Conservation (phyloP, 2,329 filamentous ascomycete genomes). For the Botrytis fabae region DNA sequence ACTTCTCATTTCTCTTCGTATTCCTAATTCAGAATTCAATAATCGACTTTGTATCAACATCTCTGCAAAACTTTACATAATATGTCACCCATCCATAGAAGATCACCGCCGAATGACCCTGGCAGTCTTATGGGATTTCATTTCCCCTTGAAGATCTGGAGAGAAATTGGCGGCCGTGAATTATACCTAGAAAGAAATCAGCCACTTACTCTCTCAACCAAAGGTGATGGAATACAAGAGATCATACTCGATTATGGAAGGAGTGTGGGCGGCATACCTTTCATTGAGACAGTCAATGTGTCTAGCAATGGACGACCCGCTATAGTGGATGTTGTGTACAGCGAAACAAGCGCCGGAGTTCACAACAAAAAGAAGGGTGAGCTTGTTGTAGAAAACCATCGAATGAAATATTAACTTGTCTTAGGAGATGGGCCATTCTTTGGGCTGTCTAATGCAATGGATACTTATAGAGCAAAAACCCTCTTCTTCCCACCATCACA, state of each 20-base stretch:
- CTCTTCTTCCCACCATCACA: conserved; percentile 26
- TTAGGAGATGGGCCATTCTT: conserved; percentile 35
- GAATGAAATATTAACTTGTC: conserved; percentile 13
- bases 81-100: conserved; percentile 3
- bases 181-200: not conserved
- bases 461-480: conserved; percentile 30
- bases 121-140: conserved; percentile 9
- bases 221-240: conserved; percentile 23
- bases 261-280: conserved; percentile 31
- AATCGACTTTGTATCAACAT: not conserved
- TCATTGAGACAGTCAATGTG: conserved; percentile 27
- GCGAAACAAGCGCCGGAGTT: conserved; percentile 31
- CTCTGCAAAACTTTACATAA: not conserved
- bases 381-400: not conserved
- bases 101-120: conserved; percentile 3
- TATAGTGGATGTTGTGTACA: conserved; percentile 32
- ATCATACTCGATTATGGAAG: conserved; percentile 31
- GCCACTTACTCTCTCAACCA: conserved; percentile 21
- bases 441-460: conserved; percentile 35
- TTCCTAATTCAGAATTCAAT: not conserved
- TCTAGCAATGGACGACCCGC: conserved; percentile 24
- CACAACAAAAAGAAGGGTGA: conserved; percentile 26
- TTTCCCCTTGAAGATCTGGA: conserved; percentile 11
- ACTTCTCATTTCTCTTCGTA: not conserved
- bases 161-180: conserved; percentile 10